These are phyloP conservation scores for Ophiocordyceps camponoti-rufipedis DNA, from an alignment of 2,329 filamentous ascomycete species.

Conservation along the genomic window DNA sequence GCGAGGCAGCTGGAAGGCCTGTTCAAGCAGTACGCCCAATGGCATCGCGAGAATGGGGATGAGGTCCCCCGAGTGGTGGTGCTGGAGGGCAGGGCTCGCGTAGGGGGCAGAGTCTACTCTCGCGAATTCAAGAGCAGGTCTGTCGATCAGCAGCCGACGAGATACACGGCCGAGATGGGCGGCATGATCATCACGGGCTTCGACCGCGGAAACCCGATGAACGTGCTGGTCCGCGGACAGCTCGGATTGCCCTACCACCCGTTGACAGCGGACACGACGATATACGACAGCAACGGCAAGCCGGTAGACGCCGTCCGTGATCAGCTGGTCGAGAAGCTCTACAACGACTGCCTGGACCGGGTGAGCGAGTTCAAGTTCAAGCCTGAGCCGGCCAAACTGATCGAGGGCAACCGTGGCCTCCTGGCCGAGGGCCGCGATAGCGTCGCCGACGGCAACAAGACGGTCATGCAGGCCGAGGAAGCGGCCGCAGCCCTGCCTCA, in stretches of 20 bases:
- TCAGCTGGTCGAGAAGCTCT: constrained; percentile 71
- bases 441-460: constrained; percentile 46
- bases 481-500: constrained; percentile 41
- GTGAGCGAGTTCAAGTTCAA: constrained; percentile 84
- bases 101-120: constrained; percentile 89
- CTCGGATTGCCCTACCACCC: constrained; percentile 73
- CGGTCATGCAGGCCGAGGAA: constrained; percentile 55
- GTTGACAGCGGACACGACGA: constrained; percentile 61
- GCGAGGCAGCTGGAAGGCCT: constrained; percentile 81
- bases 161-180: constrained; percentile 85
- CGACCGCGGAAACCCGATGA: constrained; percentile 84
- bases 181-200: constrained; percentile 98
- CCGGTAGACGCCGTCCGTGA: constrained; percentile 66
- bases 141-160: constrained; percentile 29
- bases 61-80: constrained; percentile 57
- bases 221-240: constrained; percentile 79
- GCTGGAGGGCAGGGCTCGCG: constrained; percentile 68
- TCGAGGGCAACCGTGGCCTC: constrained; percentile 66
- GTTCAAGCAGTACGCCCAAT: constrained; percentile 59
- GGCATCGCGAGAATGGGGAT: constrained; percentile 46
- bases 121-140: constrained; percentile 44
- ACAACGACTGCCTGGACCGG: constrained; percentile 86
- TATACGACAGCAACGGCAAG: constrained; percentile 71
- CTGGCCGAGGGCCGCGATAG: constrained; percentile 74
- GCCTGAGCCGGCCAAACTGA: constrained; percentile 45